Evolutionary conservation across 2,329 filamentous ascomycete genomes (phyloP), one percentile per base, ranked within the genome.

Genomic region (Drechslera avenae): DNA sequence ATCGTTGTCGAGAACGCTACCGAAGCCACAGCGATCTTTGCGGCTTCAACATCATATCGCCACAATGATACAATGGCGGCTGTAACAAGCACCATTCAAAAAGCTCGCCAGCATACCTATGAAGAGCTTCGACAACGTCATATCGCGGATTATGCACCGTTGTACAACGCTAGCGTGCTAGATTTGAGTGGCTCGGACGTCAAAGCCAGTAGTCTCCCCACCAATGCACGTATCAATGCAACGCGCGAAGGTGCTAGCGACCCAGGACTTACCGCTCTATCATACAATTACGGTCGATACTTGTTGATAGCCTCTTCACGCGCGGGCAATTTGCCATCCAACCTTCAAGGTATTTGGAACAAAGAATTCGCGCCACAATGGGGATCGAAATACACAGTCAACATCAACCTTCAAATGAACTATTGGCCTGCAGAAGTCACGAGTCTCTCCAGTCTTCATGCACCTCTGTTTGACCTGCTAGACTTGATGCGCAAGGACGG

Each of bases 341-440:
- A 73, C 34, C 69, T 79, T 0, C 76, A 80, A 55, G 76, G 76
- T 0, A 71, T 79, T 28, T 79, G 76, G 77, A 79, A 78, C 40
- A 47, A 55, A 13, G 52, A 69, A 4, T 77, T 76, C 46, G 58
- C 69, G 8, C 75, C 75, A 5, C 65, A 75, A 0, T 81, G 79
- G 79, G 78, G 78, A 3, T 74, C 71, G 18, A 80, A 78, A 52
- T 80, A 75, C 48, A 81, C 79, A 0, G 78, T 81, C 56, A 80
- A 81, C 53, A 79, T 81, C 61, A 82, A 81, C 34, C 66, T 75
- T 0, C 74, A 82, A 59, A 82, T 82, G 80, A 81, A 81, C 54
- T 82, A 82, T 57, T 82, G 79, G 79, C 72, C 53, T 3, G 62
- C 59, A 1, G 51, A 64, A 8, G 52, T 52, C 1, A 57, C 58